These are phyloP conservation scores for Cerioporus squamosus DNA, from an alignment of 1,284 basidiomycete genomes.

Conservation along the genomic window DNA sequence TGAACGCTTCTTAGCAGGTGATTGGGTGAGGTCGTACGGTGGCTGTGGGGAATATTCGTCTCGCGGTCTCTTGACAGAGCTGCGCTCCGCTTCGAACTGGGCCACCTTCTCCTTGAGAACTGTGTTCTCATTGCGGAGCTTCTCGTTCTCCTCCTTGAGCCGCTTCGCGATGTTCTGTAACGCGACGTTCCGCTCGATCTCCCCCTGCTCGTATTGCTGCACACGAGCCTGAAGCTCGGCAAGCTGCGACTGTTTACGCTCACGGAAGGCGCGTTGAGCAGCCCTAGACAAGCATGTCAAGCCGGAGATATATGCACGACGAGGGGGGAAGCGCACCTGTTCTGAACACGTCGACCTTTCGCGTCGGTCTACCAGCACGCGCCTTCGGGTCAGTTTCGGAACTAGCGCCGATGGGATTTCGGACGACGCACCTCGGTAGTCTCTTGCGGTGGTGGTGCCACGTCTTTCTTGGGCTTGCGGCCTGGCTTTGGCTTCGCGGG, in stretches of 20 bases:
- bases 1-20: conserved; percentile 52
- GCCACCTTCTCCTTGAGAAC: conserved; percentile 63
- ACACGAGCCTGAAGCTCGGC: conserved; percentile 89
- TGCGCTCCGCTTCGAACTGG: conserved; percentile 51
- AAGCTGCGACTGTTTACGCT: conserved; percentile 89
- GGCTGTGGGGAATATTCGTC: conserved; percentile 47
- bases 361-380: conserved; percentile 44
- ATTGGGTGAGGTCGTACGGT: conserved; percentile 31
- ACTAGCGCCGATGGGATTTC: conserved; percentile 18
- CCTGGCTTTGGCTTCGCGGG: conserved; percentile 90
- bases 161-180: conserved; percentile 86
- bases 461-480: conserved; percentile 83
- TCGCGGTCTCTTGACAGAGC: conserved; percentile 51
- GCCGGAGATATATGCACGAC: background rate
- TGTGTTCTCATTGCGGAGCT: conserved; percentile 66
- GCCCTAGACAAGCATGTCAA: conserved; percentile 53
- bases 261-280: conserved; percentile 90
- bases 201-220: conserved; percentile 87
- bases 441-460: conserved; percentile 39
- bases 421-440: conserved; percentile 49
- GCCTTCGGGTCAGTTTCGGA: conserved; percentile 24
- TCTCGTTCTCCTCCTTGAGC: conserved; percentile 87
- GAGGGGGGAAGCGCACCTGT: conserved; percentile 52
- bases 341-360: conserved; percentile 75
- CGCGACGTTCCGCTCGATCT: conserved; percentile 87